Evolutionary conservation across 1,284 basidiomycete genomes (phyloP), one percentile per base, ranked within the genome.

Genomic region (Rhodotorula sp.): DNA sequence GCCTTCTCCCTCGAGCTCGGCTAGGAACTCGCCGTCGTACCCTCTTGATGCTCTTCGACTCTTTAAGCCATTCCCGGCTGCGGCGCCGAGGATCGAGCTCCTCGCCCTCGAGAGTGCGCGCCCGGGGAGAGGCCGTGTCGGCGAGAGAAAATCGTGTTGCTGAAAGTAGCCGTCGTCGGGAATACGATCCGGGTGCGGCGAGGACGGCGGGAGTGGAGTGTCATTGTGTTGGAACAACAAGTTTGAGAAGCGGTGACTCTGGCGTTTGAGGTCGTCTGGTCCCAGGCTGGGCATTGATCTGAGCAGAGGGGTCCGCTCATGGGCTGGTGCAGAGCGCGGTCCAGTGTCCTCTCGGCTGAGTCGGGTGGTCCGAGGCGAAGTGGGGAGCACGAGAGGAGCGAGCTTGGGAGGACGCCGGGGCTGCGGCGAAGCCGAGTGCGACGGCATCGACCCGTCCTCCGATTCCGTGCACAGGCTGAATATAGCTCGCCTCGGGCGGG

Each of bases 11-110:
- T 75, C 67, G 18, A 74, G 55, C 50, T 75, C 76, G 1, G 59
- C 43, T 48, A 64, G 69, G 59, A 77, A 77, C 28, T 77, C 77
- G n/a, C 70, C 71, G 60, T 78, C 77, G 59, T 78, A 78, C 16
- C 72, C 76, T 14, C n/a, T 43, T 48, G 7, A 15, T 7, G 38
- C 58, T 60, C n/a, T n/a, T 15, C 8, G n/a, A 31, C 34, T 57
- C 60, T 19, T 47, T 21, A 19, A 10, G n/a, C 28, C 48, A 3
- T 2, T 28, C 15, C 48, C 23, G 12, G 48, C 47, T 7, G n/a
- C 31, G 5, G 14, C n/a, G 34, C 56, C 47, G 34, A 63, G 23
- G 60, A 58, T 26, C 56, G 61, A 28, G 23, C 38, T 52, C 55
- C 47, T 58, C 31, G 14, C 47, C n/a, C 63, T 28, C 18, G 23